These are phyloP conservation scores for Trametes coccinea DNA, from an alignment of 768 basidiomycete species.

Conservation along the genomic window DNA sequence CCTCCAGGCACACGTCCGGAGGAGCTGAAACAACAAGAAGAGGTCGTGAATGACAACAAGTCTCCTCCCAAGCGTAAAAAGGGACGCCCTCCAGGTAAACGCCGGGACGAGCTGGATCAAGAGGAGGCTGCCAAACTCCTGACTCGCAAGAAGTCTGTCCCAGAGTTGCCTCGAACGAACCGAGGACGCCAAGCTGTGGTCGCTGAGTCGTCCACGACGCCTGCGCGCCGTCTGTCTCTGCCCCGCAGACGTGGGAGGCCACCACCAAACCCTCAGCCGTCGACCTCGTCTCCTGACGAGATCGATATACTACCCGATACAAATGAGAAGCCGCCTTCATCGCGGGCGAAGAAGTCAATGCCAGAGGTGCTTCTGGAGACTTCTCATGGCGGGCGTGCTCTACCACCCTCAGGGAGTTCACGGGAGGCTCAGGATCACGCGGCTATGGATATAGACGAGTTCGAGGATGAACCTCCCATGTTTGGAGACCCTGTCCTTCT, in stretches of 20 bases:
- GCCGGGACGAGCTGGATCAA: not conserved
- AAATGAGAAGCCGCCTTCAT: not conserved
- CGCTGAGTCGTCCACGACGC: not conserved
- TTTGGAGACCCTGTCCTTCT: constrained; percentile 17
- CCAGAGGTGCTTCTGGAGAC: not conserved
- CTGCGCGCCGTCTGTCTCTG: not conserved
- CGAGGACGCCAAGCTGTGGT: not conserved
- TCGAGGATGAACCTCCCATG: not conserved
- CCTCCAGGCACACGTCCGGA: constrained; percentile 4
- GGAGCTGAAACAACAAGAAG: not conserved
- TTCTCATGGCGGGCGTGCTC: not conserved
- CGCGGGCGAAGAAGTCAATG: not conserved
- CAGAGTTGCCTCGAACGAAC: not conserved
- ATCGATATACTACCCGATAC: constrained; percentile 1
- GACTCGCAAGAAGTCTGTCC: not conserved
- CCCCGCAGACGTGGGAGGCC: constrained; percentile 6
- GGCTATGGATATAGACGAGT: constrained; percentile 7
- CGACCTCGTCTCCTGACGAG: constrained; percentile 20
- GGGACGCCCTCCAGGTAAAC: constrained; percentile 8
- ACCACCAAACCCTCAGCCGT: not conserved
- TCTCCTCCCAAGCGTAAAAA: constrained; percentile 10
- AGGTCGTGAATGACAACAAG: not conserved
- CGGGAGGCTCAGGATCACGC: not conserved
- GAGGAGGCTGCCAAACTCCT: not conserved
- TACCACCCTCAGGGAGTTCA: not conserved